Percentiles rank a stretch among this genome's conserved stretches.
Conservation (phyloP, 345 rosid genomes). For the Populus ilicifolia region DNA sequence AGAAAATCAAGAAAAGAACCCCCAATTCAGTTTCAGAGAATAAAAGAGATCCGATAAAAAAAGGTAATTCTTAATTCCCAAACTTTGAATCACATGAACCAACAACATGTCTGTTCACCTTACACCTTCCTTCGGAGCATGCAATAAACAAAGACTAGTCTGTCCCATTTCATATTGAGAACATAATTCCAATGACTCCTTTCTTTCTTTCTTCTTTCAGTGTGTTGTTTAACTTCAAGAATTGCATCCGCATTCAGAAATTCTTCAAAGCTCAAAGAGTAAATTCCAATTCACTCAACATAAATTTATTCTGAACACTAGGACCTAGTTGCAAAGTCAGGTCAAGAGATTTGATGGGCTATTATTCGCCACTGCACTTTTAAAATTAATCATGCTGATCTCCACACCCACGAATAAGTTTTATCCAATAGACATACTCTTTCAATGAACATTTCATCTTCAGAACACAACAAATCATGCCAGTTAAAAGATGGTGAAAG, state of each 20-base stretch:
- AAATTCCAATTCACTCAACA: not conserved
- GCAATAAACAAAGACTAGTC: not conserved
- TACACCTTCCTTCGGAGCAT: not conserved
- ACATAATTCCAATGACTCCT: not conserved
- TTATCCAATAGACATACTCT: not conserved
- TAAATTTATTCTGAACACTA: not conserved
- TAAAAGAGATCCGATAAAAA: not conserved
- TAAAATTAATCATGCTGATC: not conserved
- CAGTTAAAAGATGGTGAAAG: not conserved
- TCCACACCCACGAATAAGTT: not conserved
- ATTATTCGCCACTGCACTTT: not conserved
- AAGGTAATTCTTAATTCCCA: not conserved
- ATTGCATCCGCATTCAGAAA: not conserved
- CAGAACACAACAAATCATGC: not conserved
- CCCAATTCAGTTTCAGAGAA: not conserved
- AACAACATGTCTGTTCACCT: not conserved
- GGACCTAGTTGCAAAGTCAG: not conserved
- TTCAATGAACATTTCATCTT: not conserved
- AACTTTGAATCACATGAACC: not conserved
- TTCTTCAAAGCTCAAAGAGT: not conserved
- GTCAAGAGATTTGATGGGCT: not conserved
- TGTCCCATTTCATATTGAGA: not conserved
- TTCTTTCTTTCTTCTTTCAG: not conserved
- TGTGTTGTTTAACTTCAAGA: not conserved
- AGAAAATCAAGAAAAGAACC: not conserved